These are phyloP conservation scores for Clausena lansium DNA, from an alignment of 345 rosid genomes.

Conservation along the genomic window DNA sequence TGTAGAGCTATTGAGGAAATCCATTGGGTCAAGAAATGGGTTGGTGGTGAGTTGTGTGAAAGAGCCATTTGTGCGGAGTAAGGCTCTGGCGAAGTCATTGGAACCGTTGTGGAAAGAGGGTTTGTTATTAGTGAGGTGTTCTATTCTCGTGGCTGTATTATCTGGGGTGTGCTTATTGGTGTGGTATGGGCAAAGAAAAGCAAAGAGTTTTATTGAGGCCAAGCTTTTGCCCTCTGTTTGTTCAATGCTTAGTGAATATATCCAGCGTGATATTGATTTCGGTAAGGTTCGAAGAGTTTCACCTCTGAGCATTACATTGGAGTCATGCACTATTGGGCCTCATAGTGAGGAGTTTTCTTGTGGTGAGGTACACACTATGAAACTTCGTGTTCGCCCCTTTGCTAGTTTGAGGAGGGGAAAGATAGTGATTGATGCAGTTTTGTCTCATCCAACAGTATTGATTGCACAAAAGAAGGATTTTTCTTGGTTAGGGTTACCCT, in stretches of 20 bases:
- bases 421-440: slow-evolving; percentile 82
- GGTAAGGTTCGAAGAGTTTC: slow-evolving; percentile 87
- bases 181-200: slow-evolving; percentile 83
- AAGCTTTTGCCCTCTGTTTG: slow-evolving; percentile 89
- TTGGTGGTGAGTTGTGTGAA: slow-evolving; percentile 49
- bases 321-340: slow-evolving; percentile 78
- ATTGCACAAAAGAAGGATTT: slow-evolving; percentile 86
- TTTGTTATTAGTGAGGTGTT: slow-evolving; percentile 73
- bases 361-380: slow-evolving; percentile 82
- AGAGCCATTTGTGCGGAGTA: slow-evolving; percentile 65
- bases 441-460: slow-evolving; percentile 65
- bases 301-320: slow-evolving; percentile 78
- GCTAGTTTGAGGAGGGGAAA: slow-evolving; percentile 87
- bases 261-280: slow-evolving; percentile 78
- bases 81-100: slow-evolving; percentile 56
- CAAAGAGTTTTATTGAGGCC: slow-evolving; percentile 63
- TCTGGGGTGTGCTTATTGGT: slow-evolving; percentile 86
- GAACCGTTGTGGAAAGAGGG: slow-evolving; percentile 76
- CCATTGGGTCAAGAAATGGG: slow-evolving; percentile 59
- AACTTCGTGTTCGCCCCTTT: slow-evolving; percentile 75
- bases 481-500: slow-evolving; percentile 88
- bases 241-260: slow-evolving; percentile 64
- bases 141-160: slow-evolving; percentile 61
- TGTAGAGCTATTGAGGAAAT: slow-evolving; percentile 59
- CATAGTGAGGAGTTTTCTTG: slow-evolving; percentile 82